These are phyloP conservation scores for Abrus pulchellus DNA, from an alignment of 306 rosid species.

Conservation along the genomic window DNA sequence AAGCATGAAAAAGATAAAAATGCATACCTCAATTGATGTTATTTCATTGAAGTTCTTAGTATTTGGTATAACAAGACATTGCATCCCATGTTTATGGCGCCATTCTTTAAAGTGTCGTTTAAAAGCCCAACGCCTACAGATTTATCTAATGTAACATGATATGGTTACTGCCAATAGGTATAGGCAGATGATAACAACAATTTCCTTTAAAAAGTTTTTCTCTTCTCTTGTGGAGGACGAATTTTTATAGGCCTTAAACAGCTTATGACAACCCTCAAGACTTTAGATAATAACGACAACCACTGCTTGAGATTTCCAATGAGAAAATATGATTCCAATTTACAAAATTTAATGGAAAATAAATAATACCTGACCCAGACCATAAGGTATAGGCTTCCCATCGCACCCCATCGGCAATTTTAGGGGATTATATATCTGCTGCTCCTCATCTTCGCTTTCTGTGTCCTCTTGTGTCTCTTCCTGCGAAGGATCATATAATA, in stretches of 20 bases:
- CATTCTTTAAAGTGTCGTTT: slow-evolving; percentile 98
- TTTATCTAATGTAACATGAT: slow-evolving; percentile 17
- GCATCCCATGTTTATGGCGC: slow-evolving; percentile 99
- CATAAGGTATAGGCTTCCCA: slow-evolving; percentile 98
- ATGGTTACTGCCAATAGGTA: background rate
- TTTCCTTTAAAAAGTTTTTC: background rate
- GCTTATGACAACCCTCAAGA: slow-evolving; percentile 7
- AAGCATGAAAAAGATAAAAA: background rate
- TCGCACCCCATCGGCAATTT: slow-evolving; percentile 99
- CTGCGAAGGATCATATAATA: slow-evolving; percentile 55
- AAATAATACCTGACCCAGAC: slow-evolving; percentile 93
- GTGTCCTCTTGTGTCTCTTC: slow-evolving; percentile 92
- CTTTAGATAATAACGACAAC: background rate
- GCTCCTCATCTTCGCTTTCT: slow-evolving; percentile 97
- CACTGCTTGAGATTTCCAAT: background rate
- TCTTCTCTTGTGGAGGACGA: too few species aligned
- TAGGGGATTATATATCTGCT: slow-evolving; percentile 97
- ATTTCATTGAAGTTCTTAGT: slow-evolving; percentile 97
- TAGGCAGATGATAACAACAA: slow-evolving; percentile 21
- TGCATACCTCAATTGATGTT: slow-evolving; percentile 90
- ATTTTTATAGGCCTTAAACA: background rate
- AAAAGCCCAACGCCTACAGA: slow-evolving; percentile 87
- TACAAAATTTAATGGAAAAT: slow-evolving; percentile 38
- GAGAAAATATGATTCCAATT: slow-evolving; percentile 23
- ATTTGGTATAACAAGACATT: slow-evolving; percentile 98